These are phyloP conservation scores for Monosporascus sp. DNA, from an alignment of 2,329 filamentous ascomycete genomes.

Conservation along the genomic window DNA sequence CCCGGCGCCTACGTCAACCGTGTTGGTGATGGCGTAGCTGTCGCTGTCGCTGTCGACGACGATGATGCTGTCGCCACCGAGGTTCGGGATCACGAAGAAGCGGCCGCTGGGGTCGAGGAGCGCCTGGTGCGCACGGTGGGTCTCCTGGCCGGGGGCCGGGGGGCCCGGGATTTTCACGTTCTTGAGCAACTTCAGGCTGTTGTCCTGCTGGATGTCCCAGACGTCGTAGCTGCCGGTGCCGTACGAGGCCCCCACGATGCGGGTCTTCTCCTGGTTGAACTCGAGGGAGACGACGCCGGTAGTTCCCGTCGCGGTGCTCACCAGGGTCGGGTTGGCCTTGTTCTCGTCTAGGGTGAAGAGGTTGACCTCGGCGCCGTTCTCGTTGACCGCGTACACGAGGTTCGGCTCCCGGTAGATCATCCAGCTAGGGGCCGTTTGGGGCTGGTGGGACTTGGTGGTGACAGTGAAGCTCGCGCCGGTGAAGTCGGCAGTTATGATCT, in stretches of 20 bases:
- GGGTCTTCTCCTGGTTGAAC: constrained; percentile 39
- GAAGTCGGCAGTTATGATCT: constrained; percentile 38
- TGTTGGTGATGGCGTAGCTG: constrained; percentile 32
- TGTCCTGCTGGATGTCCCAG: constrained; percentile 36
- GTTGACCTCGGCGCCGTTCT: constrained; percentile 36
- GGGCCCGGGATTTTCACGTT: constrained; percentile 29
- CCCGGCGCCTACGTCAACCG: constrained; percentile 31
- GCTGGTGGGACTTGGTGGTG: constrained; percentile 27
- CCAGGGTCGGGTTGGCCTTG: constrained; percentile 23
- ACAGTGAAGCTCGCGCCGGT: constrained; percentile 35
- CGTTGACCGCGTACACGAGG: constrained; percentile 43
- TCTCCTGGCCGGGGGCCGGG: constrained; percentile 18
- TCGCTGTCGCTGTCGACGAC: constrained; percentile 40
- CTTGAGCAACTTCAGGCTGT: constrained; percentile 34
- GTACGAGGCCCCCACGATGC: constrained; percentile 41
- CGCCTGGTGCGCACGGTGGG: constrained; percentile 42
- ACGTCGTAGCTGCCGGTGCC: constrained; percentile 38
- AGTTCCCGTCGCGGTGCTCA: constrained; percentile 30
- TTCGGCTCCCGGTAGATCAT: constrained; percentile 36
- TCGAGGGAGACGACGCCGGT: constrained; percentile 43
- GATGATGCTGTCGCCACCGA: constrained; percentile 44
- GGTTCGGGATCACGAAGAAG: constrained; percentile 45
- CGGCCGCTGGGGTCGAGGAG: constrained; percentile 44
- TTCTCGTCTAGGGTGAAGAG: constrained; percentile 34
- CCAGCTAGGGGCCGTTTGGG: constrained; percentile 38